These are phyloP conservation scores for Graphilbum sp. DNA, from an alignment of 2,329 filamentous ascomycete species.

Conservation along the genomic window DNA sequence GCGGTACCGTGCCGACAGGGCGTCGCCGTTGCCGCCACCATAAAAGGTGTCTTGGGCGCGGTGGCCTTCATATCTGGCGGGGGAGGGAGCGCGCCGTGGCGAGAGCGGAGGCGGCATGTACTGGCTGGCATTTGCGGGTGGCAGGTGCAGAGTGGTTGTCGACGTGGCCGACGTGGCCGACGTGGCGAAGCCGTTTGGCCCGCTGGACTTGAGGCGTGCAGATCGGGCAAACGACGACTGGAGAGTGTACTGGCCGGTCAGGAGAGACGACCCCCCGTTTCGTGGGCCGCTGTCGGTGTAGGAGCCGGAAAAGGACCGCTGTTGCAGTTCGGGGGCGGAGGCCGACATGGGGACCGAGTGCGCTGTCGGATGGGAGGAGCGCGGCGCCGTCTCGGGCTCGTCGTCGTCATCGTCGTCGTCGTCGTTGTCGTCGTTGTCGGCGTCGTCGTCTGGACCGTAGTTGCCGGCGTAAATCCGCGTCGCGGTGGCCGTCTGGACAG, in stretches of 20 bases:
- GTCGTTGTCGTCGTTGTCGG: slow-evolving; percentile 3
- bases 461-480: slow-evolving; percentile 28
- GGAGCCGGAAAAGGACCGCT: slow-evolving; percentile 9
- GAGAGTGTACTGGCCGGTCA: slow-evolving; percentile 20
- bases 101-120: slow-evolving; percentile 60
- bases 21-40: neutral
- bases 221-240: slow-evolving; percentile 39
- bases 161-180: too few species aligned
- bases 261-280: slow-evolving; percentile 13
- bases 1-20: slow-evolving; percentile 3
- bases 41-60: too few species aligned
- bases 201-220: slow-evolving; percentile 21
- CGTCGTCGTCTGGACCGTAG: too few species aligned
- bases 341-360: too few species aligned
- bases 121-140: slow-evolving; percentile 30
- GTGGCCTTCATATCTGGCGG: neutral
- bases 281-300: slow-evolving; percentile 12
- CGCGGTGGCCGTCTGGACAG: slow-evolving; percentile 21
- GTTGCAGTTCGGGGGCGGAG: too few species aligned
- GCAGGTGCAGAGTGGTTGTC: slow-evolving; percentile 21
- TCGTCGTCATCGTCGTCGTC: too few species aligned
- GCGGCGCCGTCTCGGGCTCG: too few species aligned
- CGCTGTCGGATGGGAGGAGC: too few species aligned
- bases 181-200: slow-evolving; percentile 12
- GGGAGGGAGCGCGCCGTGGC: slow-evolving; percentile 29